A percentile compares a stretch with the other conserved stretches of the same genome.
These are phyloP conservation scores for Aureobasidium zeae DNA, from an alignment of 2,329 filamentous ascomycete genomes.

Conservation along the genomic window DNA sequence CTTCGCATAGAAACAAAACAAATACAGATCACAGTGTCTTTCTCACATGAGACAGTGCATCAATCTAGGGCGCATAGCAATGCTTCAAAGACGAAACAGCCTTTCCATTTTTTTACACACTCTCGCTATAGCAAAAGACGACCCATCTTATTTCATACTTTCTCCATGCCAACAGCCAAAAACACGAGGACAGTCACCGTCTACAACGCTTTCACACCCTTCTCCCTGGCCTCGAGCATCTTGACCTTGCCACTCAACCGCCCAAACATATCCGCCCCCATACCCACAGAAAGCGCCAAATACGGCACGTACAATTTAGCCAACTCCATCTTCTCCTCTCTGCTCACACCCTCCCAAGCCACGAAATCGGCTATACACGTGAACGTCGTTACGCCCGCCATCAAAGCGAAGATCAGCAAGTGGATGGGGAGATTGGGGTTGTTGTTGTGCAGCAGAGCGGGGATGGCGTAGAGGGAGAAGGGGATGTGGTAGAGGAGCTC, in stretches of 20 bases:
- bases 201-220: neutral
- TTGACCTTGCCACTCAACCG: constrained; percentile 22
- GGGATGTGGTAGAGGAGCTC: constrained; percentile 55
- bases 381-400: constrained; percentile 53
- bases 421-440: constrained; percentile 50
- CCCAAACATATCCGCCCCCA: constrained; percentile 35
- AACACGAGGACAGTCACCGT: too few species aligned
- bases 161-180: too few species aligned
- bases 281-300: constrained; percentile 44
- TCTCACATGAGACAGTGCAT: too few species aligned
- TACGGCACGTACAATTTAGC: constrained; percentile 50
- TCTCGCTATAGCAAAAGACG: too few species aligned
- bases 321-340: constrained; percentile 40
- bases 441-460: constrained; percentile 45
- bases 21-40: too few species aligned
- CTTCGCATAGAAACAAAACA: too few species aligned
- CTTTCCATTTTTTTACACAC: too few species aligned
- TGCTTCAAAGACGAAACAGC: too few species aligned
- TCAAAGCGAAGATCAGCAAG: constrained; percentile 50
- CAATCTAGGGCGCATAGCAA: too few species aligned
- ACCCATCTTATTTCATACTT: too few species aligned
- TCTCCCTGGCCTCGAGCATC: neutral
- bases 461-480: constrained; percentile 50
- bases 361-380: constrained; percentile 54
- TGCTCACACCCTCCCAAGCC: constrained; percentile 43